Evolutionary conservation across 208 protist genomes (phyloP), one percentile per base, ranked within the genome.

Genomic region (Naegleria fowleri): DNA sequence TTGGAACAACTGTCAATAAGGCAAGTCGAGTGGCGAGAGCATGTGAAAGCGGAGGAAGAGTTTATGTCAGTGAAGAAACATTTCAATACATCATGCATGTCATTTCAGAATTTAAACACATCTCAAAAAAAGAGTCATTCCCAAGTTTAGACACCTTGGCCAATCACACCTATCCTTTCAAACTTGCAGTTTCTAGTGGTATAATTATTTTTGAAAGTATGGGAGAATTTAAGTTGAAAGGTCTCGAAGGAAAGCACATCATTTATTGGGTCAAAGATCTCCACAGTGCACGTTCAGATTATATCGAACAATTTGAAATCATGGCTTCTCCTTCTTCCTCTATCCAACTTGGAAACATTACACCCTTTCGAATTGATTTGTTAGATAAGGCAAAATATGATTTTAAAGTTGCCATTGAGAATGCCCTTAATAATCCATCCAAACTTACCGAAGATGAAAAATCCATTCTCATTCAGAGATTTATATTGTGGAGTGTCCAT

Each of bases 1-100:
- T 84, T 83, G 87, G 87, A 40, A 90, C n/a, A 0, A 59, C 29
- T 11, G 87, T 90, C 87, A 90, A 90, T 41, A 40, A 59, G 39
- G 87, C 87, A 43, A 19, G 39, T 25, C 36, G 87, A 43, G 36
- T 59, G 7, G 43, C 43, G 43, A 48, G 43, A 48, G 43, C 43
- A 48, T 48, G 43, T 48, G 87, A 90, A 83, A n/a, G 15, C 13
- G 87, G 87, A 84, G 87, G 87, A 38, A 39, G 40, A 83, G 58
- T 90, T 86, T 79, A 29, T 9, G 36, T 79, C 36, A 36, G 29
- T 9, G 19, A 25, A 7, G n/a, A 79, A 36, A 36, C 22, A 22
- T 29, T 29, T 29, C 19, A 67, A 15, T 29, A 22, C 55, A 15
- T 67, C 11, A 22, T 29, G 55, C 55, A 67, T 67, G 19, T 29